Percentiles rank a stretch among this genome's conserved stretches.
Conservation (phyloP, 2,329 filamentous ascomycete species). For the Canariomyces notabilis region DNA sequence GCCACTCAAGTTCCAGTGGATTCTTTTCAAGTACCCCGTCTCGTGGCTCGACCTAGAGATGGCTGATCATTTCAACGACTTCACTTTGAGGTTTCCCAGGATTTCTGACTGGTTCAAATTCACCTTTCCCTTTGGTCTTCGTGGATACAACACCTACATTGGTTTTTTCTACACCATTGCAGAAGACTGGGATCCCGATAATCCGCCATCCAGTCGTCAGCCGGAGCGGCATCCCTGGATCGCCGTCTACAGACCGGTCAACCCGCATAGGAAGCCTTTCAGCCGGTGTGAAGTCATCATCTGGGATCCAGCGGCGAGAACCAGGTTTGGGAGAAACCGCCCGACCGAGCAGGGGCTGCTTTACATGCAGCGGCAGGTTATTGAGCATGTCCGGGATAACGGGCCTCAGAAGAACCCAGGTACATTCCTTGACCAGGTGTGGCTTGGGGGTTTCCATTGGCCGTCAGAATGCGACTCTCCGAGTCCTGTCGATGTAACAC, state of each 20-base stretch:
- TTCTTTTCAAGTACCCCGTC: conserved; percentile 37
- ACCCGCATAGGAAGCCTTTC: conserved; percentile 33
- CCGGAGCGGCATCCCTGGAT: conserved; percentile 46
- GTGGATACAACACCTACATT: conserved; percentile 33
- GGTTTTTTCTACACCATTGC: conserved; percentile 49
- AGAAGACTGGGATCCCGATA: conserved; percentile 32
- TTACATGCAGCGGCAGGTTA: conserved; percentile 41
- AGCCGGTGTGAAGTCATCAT: conserved; percentile 45
- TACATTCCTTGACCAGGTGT: conserved; percentile 38
- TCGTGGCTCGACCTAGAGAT: conserved; percentile 39
- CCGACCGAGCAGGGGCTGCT: conserved; percentile 35
- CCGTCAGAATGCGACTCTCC: conserved; percentile 19
- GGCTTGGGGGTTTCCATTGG: conserved; percentile 38
- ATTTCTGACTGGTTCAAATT: conserved; percentile 35
- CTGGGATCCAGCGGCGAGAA: conserved; percentile 42
- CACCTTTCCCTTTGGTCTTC: conserved; percentile 22
- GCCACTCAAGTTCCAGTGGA: conserved; percentile 3
- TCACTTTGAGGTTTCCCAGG: conserved; percentile 24
- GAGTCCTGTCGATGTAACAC: conserved; percentile 40
- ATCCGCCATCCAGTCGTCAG: conserved; percentile 16
- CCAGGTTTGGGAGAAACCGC: conserved; percentile 22
- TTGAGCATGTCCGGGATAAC: conserved; percentile 34
- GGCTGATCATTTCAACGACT: conserved; percentile 33
- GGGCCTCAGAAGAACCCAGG: conserved; percentile 29
- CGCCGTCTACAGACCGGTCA: conserved; percentile 41